Evolutionary conservation across 1,284 basidiomycete genomes (phyloP).

Genomic region (Thecaphora frezii): DNA sequence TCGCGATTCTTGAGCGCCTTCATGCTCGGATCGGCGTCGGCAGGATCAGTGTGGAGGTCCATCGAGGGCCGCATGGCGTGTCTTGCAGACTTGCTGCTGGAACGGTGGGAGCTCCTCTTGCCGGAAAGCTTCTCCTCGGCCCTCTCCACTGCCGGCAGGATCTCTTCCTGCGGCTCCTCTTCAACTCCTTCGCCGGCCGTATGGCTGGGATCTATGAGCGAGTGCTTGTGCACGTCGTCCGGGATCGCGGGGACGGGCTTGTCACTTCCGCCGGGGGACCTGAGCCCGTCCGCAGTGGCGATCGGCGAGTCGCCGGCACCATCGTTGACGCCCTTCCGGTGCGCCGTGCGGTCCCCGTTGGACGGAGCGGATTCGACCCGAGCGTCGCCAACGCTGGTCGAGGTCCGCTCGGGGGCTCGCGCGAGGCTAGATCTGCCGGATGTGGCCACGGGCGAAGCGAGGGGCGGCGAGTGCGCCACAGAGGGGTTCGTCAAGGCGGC

Average conservation of each 20-base stretch:
- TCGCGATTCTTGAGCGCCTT: constrained; percentile 85
- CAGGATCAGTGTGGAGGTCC: constrained; percentile 55
- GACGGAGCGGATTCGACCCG: no score
- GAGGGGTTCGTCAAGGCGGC: no score
- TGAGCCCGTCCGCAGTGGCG: no score
- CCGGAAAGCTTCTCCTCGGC: constrained; percentile 5
- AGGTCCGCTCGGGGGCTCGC: not conserved
- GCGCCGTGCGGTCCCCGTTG: no score
- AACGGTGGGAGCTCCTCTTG: constrained; percentile 17
- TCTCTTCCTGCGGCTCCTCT: constrained; percentile 3
- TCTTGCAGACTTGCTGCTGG: constrained; percentile 18
- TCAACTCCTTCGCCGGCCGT: constrained; percentile 5
- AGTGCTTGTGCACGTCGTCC: constrained; percentile 12
- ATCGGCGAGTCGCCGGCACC: no score
- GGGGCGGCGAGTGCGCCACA: not conserved
- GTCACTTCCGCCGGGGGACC: no score
- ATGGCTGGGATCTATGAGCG: constrained; percentile 19
- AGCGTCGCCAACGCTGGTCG: not conserved
- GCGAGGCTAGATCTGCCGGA: not conserved
- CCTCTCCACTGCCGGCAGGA: not conserved
- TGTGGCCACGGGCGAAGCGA: no score
- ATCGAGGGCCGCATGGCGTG: constrained; percentile 29
- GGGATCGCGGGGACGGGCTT: not conserved
- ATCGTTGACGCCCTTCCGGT: no score
- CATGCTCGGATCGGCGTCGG: constrained; percentile 77